Evolutionary conservation across 1,284 basidiomycete genomes (phyloP).

Genomic region (Ceratobasidium sp.): DNA sequence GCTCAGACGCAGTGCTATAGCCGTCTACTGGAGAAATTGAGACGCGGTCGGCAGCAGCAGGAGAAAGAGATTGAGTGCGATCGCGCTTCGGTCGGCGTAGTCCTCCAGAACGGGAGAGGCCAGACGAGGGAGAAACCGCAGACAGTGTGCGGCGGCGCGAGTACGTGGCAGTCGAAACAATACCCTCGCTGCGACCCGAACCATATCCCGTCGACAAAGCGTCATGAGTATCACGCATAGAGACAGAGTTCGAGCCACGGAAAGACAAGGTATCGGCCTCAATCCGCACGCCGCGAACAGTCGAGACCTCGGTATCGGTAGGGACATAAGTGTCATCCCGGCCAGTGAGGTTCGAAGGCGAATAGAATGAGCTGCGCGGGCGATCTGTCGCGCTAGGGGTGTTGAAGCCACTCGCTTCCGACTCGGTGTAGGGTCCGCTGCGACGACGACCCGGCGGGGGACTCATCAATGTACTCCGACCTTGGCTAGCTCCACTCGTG

Average conservation of each 20-base stretch:
- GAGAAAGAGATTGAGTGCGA: constrained; percentile 28
- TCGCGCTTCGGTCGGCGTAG: constrained; percentile 28
- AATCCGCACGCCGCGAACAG: constrained; percentile 61
- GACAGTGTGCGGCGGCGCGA: constrained; percentile 38
- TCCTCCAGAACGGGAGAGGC: constrained; percentile 21
- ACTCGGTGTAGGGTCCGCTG: constrained; percentile 13
- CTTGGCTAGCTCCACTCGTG: constrained; percentile 68
- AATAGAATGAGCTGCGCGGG: constrained; percentile 36
- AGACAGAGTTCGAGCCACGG: constrained; percentile 69
- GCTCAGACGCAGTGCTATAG: constrained; percentile 31
- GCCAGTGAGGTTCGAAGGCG: constrained; percentile 27
- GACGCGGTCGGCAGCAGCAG: constrained; percentile 18
- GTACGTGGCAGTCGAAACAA: constrained; percentile 35
- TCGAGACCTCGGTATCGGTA: constrained; percentile 40
- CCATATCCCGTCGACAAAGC: constrained; percentile 52
- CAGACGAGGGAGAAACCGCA: constrained; percentile 27
- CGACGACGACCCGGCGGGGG: constrained; percentile 67
- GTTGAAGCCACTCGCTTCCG: constrained; percentile 13
- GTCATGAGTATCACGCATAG: constrained; percentile 70
- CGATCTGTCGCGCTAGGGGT: constrained; percentile 41
- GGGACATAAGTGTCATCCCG: constrained; percentile 34
- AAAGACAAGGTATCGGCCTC: constrained; percentile 70
- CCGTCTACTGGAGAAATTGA: constrained; percentile 21
- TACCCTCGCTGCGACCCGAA: constrained; percentile 25
- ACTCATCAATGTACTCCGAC: constrained; percentile 70